phyloP scores from a whole-genome alignment of 2,329 filamentous ascomycete genomes.

The Cercospora janseana region DNA sequence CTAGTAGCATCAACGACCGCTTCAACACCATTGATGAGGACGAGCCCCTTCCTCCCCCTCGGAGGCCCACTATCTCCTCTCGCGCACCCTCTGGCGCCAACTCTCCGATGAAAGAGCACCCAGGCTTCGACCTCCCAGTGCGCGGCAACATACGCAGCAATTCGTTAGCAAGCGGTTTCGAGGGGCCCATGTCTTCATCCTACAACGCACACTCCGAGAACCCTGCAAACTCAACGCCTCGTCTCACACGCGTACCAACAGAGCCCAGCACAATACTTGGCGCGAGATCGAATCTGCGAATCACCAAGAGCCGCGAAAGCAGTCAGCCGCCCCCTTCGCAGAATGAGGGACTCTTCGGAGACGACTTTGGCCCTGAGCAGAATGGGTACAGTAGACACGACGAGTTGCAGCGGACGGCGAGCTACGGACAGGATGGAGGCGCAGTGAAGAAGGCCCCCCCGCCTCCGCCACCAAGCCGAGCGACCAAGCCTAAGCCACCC shows the following conservation, averaged over 20 bases:
- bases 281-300: slow-evolving; percentile 49
- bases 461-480: slow-evolving; percentile 55
- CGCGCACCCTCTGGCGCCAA: slow-evolving; percentile 41
- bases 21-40: slow-evolving; percentile 56
- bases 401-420: slow-evolving; percentile 6
- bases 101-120: slow-evolving; percentile 44
- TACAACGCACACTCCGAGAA: slow-evolving; percentile 41
- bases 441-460: slow-evolving; percentile 60
- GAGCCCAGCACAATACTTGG: slow-evolving; percentile 53
- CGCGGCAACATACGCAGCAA: slow-evolving; percentile 51
- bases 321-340: slow-evolving; percentile 9
- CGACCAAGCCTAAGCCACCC: slow-evolving; percentile 59
- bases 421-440: slow-evolving; percentile 25
- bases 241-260: slow-evolving; percentile 54
- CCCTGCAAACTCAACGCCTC: slow-evolving; percentile 50
- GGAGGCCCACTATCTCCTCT: slow-evolving; percentile 55
- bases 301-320: slow-evolving; percentile 33
- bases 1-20: slow-evolving; percentile 58
- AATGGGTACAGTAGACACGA: slow-evolving; percentile 2
- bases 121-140: slow-evolving; percentile 44
- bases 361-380: slow-evolving; percentile 54
- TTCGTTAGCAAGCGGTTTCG: slow-evolving; percentile 51
- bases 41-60: slow-evolving; percentile 52
- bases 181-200: slow-evolving; percentile 46
- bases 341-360: slow-evolving; percentile 49